Evolutionary conservation across 2,329 filamentous ascomycete species (phyloP), one percentile per base, ranked within the genome.

Genomic region (Sporothrix humicola): DNA sequence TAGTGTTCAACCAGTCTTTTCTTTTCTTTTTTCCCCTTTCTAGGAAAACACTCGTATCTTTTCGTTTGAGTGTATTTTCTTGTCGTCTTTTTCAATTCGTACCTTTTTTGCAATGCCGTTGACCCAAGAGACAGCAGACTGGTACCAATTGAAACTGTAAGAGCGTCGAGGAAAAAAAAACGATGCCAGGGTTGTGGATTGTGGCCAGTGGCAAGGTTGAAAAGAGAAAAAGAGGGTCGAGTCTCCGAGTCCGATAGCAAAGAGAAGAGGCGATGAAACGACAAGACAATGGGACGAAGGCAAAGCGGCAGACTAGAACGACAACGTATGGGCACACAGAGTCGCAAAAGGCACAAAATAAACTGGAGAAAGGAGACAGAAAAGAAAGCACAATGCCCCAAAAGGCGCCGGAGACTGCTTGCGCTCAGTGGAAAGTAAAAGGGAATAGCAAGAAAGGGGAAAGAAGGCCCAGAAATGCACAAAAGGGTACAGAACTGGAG

Each of bases 171-270:
- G 48, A 26, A 20, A 26, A 20, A 26, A 17, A 54, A 56, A 8
- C n/a, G 65, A 20, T 37, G 46, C 46, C 52, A 68, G 63, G 63
- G 15, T 52, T 68, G 42, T 66, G 46, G 46, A 7, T 37, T 37
- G 31, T 37, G 31, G 23, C 65, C 13, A 68, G 65, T 68, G 65
- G 65, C 65, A 68, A 68, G 52, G 23, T 17, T 48, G n/a, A n/a
- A 58, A 13, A 20, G 61, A 65, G 20, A n/a, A 68, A 68, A 68
- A 68, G 65, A 68, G 65, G 65, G 46, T 20, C 65, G 3, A 37
- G 65, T 52, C 31, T 3, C 31, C 65, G 48, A 37, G 23, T 23
- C 31, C n/a, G n/a, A n/a, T n/a, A 52, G 46, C 44, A 50, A 42
- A 46, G 23, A n/a, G 15, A 52, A 6, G 65, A n/a, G 17, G 31